phyloP scores from a whole-genome alignment of 139 green algal genomes.

The Haematococcus lacustris region DNA sequence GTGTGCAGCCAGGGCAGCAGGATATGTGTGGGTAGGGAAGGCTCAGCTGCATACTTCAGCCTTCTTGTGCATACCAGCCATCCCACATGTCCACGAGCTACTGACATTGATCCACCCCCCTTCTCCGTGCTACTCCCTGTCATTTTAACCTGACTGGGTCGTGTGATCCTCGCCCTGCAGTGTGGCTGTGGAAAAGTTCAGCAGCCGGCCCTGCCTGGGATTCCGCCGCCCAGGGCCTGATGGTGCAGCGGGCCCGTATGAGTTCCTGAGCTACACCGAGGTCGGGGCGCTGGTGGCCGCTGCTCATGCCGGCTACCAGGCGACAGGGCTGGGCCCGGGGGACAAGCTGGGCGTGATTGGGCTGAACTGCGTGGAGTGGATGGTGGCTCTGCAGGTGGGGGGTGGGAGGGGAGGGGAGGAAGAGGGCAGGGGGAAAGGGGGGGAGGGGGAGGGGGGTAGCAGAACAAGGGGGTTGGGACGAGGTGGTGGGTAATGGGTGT shows the following conservation, averaged over 20 bases:
- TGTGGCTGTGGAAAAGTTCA: conserved; percentile 11
- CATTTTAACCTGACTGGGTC: too few relatives aligned
- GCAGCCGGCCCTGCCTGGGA: conserved; percentile 41
- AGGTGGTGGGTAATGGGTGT: neutral
- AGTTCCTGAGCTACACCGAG: conserved; percentile 45
- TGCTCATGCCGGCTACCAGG: conserved; percentile 22
- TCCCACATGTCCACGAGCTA: too few relatives aligned
- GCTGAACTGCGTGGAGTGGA: conserved; percentile 61
- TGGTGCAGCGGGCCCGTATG: conserved; percentile 21
- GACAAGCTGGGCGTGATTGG: conserved; percentile 47
- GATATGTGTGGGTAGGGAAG: too few relatives aligned
- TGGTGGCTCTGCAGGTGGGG: conserved; percentile 62
- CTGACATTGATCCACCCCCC: too few relatives aligned
- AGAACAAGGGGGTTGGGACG: too few relatives aligned
- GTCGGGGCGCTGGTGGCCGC: conserved; percentile 6
- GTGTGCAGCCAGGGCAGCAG: too few relatives aligned
- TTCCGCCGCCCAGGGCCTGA: conserved; percentile 9
- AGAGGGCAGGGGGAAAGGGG: too few relatives aligned
- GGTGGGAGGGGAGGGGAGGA: neutral
- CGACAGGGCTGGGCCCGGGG: conserved; percentile 20
- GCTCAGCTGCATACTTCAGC: too few relatives aligned
- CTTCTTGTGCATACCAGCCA: too few relatives aligned
- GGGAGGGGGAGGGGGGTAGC: too few relatives aligned
- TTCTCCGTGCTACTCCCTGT: too few relatives aligned
- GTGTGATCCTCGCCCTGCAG: too few relatives aligned